phyloP scores from a whole-genome alignment of 257 asterid species.

The Craterostigma plantagineum region DNA sequence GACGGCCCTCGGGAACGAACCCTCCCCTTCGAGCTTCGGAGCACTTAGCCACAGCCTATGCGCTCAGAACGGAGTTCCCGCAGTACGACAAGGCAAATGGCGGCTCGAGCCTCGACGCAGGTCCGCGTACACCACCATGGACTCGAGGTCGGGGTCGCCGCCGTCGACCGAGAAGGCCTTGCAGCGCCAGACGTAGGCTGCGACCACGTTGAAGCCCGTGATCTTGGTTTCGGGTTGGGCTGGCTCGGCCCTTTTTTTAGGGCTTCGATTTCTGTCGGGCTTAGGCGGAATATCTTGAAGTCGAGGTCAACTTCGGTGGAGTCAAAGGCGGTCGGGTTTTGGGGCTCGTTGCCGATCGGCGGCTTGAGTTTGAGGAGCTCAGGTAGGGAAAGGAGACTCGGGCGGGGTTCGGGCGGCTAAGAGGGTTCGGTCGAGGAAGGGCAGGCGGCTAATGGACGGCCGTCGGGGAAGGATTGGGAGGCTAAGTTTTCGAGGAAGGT shows the following conservation, averaged over 20 bases:
- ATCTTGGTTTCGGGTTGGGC: constrained; percentile 13
- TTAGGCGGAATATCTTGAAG: constrained; percentile 38
- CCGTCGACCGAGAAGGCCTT: constrained; percentile 36
- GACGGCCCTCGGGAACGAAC: constrained; percentile 30
- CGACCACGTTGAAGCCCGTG: constrained; percentile 54
- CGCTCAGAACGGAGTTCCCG: constrained; percentile 65
- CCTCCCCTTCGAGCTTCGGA: constrained; percentile 30
- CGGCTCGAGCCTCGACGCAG: constrained; percentile 35
- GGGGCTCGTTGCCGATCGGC: constrained; percentile 20
- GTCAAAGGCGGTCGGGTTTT: constrained; percentile 27
- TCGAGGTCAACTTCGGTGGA: constrained; percentile 30
- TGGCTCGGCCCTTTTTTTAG: constrained; percentile 32
- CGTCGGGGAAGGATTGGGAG: constrained; percentile 48
- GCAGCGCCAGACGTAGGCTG: constrained; percentile 75
- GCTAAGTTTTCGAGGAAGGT: constrained; percentile 55
- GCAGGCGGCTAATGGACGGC: constrained; percentile 35
- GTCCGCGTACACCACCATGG: constrained; percentile 51
- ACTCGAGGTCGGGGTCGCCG: constrained; percentile 15
- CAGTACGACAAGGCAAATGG: constrained; percentile 43
- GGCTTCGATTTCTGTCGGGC: constrained; percentile 18
- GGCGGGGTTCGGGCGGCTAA: constrained; percentile 79
- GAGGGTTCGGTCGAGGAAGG: constrained; percentile 48
- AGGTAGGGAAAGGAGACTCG: constrained; percentile 60
- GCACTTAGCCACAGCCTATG: constrained; percentile 44
- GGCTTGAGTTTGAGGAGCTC: constrained; percentile 51